Evolutionary conservation across 2,329 filamentous ascomycete species (phyloP).

Genomic region (Penicillium sp.): DNA sequence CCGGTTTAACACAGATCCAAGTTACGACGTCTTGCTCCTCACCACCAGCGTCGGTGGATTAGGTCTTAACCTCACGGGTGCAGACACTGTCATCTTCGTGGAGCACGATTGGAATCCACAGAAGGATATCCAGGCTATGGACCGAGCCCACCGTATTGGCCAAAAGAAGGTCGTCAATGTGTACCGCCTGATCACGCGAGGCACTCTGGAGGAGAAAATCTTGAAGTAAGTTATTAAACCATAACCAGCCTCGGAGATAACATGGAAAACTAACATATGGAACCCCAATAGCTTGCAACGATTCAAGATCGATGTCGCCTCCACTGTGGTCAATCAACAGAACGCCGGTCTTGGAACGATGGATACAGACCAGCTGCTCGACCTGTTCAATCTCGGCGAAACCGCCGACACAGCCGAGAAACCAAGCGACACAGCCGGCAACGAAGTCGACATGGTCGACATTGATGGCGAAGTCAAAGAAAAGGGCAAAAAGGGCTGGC

Average conservation of each 20-base stretch:
- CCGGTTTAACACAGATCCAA: constrained; percentile 96
- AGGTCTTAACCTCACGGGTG: constrained; percentile 91
- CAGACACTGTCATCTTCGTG: constrained; percentile 98
- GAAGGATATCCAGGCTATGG: constrained; percentile 98
- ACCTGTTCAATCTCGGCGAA: constrained; percentile 90
- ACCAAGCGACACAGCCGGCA: constrained; percentile 58
- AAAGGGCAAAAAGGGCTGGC: constrained; percentile 93
- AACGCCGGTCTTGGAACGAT: constrained; percentile 92
- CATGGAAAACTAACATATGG: constrained; percentile 18
- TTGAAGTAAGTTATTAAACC: constrained; percentile 58
- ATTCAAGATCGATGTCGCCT: constrained; percentile 99
- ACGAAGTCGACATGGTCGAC: constrained; percentile 77
- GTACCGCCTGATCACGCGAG: constrained; percentile 91
- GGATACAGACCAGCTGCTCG: constrained; percentile 97
- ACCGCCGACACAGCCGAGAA: constrained; percentile 57
- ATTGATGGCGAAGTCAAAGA: constrained; percentile 88
- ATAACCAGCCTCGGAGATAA: not conserved
- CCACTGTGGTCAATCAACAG: constrained; percentile 97
- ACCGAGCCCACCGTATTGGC: constrained; percentile 94
- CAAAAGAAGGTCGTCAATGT: constrained; percentile 99
- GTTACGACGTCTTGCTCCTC: constrained; percentile 88
- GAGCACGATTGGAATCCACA: constrained; percentile 99
- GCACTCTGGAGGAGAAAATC: constrained; percentile 98
- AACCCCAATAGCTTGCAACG: constrained; percentile 71
- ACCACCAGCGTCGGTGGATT: constrained; percentile 95